Base-by-base conservation (phyloP, 148 eudicot genomes). In the Silene latifolia region DNA sequence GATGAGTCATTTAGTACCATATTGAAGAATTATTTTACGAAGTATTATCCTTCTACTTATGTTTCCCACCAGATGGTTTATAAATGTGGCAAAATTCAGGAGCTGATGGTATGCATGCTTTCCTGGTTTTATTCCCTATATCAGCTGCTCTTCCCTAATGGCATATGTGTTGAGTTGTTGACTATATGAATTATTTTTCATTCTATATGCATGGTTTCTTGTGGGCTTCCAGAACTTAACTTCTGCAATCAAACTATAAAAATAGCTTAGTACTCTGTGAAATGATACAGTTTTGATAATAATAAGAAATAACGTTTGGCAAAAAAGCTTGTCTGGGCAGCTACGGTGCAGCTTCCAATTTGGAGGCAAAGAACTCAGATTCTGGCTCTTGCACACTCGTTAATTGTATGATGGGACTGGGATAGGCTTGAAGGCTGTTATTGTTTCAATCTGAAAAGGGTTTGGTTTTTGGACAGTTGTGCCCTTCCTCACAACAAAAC, bases 31-130 rank as follows among this genome's bases (percentile, higher is more conserved):
- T 89, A 84, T 82, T 92, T 95, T 63, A 75, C 78, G 19, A 82
- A 84, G 74, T 85, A 84, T 75, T 85, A 90, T 79, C 83, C 89
- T 17, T 89, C 91, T 74, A 86, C 86, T 70, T 95, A 88, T 83
- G 78, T 92, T 56, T 90, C 97, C 24, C 98, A 95, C 76, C 98
- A 92, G 76, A 89, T 95, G 89, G 90, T 90, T 66, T 92, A 89
- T 80, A 86, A 64, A 27, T 77, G 82, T 65, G 90, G 96, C 25
- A 81, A 86, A 83, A 83, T 92, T 62, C 89, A 86, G 78, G 87
- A 90, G 82, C 82, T 95, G 75, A 85, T 89, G 96, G 98, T 95
- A 78, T 82, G 93, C 56, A 68, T 72, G 23, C 78, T 53, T 32
- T 64, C 39, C 7, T 67, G n/a, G 35, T 69, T 77, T 46, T 51